phyloP scores from a whole-genome alignment of 192 early-diverging fungal genomes.

The Helicostylum pulchrum region DNA sequence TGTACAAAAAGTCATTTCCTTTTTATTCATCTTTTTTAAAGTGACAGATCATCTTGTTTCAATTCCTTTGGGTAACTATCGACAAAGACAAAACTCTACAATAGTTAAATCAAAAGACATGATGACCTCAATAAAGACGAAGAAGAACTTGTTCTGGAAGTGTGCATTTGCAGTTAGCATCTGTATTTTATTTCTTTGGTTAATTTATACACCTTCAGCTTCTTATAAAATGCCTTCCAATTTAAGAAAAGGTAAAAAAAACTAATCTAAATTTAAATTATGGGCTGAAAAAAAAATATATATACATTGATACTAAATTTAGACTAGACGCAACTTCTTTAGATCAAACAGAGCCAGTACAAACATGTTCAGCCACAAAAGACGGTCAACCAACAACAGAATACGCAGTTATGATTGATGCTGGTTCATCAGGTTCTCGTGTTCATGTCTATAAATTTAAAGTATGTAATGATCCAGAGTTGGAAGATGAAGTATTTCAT shows the following conservation, averaged over 20 bases:
- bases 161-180: neutral
- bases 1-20: too few relatives aligned
- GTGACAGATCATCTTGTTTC: neutral
- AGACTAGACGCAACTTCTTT: neutral
- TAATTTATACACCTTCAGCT: constrained; percentile 1
- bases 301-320: constrained; percentile 2
- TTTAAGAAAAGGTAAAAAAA: constrained; percentile 8
- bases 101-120: neutral
- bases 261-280: neutral
- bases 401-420: constrained; percentile 93
- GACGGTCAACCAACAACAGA: constrained; percentile 70
- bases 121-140: constrained; percentile 11
- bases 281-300: neutral
- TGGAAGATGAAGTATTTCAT: constrained; percentile 92
- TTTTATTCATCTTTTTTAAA: neutral
- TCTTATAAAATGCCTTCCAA: neutral
- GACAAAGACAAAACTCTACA: neutral
- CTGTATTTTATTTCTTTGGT: constrained; percentile 7
- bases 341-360: neutral
- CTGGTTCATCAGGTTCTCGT: constrained; percentile 96
- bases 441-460: constrained; percentile 97
- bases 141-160: constrained; percentile 10
- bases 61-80: constrained; percentile 1
- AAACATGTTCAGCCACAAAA: constrained; percentile 13
- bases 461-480: constrained; percentile 75